Evolutionary conservation across 208 protist species (phyloP), one percentile per base, ranked within the genome.

Genomic region (Acanthamoeba sp.): DNA sequence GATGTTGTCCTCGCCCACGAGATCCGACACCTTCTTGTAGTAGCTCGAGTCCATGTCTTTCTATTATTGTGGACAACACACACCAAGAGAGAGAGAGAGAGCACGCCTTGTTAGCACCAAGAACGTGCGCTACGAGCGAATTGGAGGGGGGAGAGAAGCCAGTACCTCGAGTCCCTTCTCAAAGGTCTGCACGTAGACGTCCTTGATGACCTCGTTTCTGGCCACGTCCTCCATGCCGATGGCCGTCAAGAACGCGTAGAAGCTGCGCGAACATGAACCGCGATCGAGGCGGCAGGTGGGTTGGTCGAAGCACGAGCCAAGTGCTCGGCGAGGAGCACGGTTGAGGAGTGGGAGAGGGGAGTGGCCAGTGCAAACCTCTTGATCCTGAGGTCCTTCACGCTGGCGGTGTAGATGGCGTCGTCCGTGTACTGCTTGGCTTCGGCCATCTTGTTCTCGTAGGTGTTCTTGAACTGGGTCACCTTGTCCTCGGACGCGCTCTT

Each of bases 401-500:
- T 38, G 48, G 87, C 87, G 48, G 87, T 92, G 55, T 45, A 50
- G 57, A 92, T 27, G 62, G 87, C 57, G 64, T 92, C 52, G 0
- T 55, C 57, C 29, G 34, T 45, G 34, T 91, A 91, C 85, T 91
- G 85, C 27, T 38, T 66, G 38, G 85, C 85, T 42, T 91, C 85
- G 34, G 85, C 50, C 20, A 73, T n/a, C 85, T 91, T 92, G 87
- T 92, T 92, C 64, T 76, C 87, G 48, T 59, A 66, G 34, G 87
- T 92, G 64, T 42, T 92, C 57, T 76, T 66, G 87, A 92, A 92
- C 40, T 32, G 38, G 55, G 87, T 76, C 87, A 92, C 55, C 87
- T 92, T 92, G 40, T 76, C 64, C 7, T 66, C 50, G 6, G 87
- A 76, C 62, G 57, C 50, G 6, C 87, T 92, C 64, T 50, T 69